Conservation (phyloP, 441 rosid genomes). For the Erodium trifolium region DNA sequence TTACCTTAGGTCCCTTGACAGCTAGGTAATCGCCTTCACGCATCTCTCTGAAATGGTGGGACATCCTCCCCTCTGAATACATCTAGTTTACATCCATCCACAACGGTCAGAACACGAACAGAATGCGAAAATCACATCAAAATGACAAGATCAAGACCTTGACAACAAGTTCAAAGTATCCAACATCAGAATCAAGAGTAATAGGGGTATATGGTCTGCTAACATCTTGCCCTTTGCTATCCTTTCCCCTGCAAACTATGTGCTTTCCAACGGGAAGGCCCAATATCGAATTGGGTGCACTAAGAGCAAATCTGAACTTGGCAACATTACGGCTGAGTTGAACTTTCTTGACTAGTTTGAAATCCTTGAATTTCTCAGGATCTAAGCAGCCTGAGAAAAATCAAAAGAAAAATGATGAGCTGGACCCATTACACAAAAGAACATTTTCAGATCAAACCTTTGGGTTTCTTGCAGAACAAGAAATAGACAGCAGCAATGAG, state of each 20-base stretch:
- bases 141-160: slow-evolving; percentile 7
- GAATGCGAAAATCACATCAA: not conserved
- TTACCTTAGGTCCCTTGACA: slow-evolving; percentile 20
- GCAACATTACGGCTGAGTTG: slow-evolving; percentile 24
- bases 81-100: slow-evolving; percentile 3
- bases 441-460: not conserved
- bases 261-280: slow-evolving; percentile 27
- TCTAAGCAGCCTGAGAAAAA: slow-evolving; percentile 22
- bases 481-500: slow-evolving; percentile 3
- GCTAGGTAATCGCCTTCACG: slow-evolving; percentile 14
- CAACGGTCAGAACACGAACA: not conserved
- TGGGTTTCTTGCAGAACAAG: slow-evolving; percentile 4
- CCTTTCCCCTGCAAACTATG: slow-evolving; percentile 23
- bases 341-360: slow-evolving; percentile 23
- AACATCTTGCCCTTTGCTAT: slow-evolving; percentile 15
- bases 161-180: slow-evolving; percentile 18
- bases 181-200: slow-evolving; percentile 22
- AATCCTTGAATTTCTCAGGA: slow-evolving; percentile 24
- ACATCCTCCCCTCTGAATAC: slow-evolving; percentile 24
- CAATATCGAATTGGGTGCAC: slow-evolving; percentile 18
- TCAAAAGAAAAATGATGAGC: no score
- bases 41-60: slow-evolving; percentile 24
- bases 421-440: not conserved
- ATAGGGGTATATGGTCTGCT: slow-evolving; percentile 19
- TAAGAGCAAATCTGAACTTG: slow-evolving; percentile 27